Conservation (phyloP, 139 green algal species). For the Micromonas commoda region DNA sequence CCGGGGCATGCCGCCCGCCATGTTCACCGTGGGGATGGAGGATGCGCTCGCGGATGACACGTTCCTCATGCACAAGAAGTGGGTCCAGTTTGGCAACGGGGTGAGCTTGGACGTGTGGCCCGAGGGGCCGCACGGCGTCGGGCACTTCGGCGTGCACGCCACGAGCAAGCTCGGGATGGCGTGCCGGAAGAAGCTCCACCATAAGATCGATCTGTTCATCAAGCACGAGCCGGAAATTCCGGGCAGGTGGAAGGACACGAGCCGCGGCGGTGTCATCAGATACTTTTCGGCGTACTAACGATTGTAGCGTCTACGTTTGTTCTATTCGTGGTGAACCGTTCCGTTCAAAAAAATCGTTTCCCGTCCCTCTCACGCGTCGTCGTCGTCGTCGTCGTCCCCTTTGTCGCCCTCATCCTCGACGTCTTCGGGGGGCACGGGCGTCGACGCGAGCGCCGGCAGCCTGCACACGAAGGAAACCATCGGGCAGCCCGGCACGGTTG, state of each 20-base stretch:
- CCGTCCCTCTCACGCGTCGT: too few species aligned
- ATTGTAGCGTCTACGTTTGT: too few species aligned
- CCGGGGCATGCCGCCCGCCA: not conserved
- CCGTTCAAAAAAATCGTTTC: too few species aligned
- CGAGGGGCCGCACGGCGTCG: not conserved
- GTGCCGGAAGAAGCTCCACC: not conserved
- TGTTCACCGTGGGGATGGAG: slow-evolving; percentile 3
- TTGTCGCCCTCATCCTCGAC: too few species aligned
- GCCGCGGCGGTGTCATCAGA: too few species aligned
- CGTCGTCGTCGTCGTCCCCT: too few species aligned
- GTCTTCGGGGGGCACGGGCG: too few species aligned
- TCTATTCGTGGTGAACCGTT: too few species aligned
- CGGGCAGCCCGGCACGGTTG: too few species aligned
- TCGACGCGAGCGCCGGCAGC: too few species aligned
- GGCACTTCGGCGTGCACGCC: not conserved
- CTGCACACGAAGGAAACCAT: too few species aligned
- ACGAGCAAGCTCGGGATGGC: not conserved
- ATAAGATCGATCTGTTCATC: not conserved
- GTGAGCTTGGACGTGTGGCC: not conserved
- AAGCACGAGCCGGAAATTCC: not conserved
- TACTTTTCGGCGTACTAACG: too few species aligned
- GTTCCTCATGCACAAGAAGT: not conserved
- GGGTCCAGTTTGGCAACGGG: not conserved
- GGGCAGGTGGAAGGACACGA: not conserved
- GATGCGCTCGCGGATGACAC: not conserved